A percentile compares a stretch with the other conserved stretches of the same genome.
Evolutionary conservation across 192 early-diverging fungal species (phyloP).

Genomic region (Coemansia sp.): DNA sequence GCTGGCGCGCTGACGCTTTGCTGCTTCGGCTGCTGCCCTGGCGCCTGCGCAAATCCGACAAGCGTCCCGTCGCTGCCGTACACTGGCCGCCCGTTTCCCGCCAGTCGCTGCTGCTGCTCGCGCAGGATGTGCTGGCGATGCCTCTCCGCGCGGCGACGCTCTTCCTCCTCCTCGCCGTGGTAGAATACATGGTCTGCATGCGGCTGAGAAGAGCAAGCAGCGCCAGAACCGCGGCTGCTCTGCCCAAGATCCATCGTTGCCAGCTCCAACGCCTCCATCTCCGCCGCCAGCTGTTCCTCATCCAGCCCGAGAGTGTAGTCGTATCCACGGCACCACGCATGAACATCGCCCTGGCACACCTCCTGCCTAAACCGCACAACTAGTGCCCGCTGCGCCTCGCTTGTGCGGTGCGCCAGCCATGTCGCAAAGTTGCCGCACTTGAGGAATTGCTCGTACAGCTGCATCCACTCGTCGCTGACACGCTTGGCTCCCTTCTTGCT

Average conservation of each 20-base stretch:
- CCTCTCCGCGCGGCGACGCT: constrained; percentile 41
- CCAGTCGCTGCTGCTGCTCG: constrained; percentile 42
- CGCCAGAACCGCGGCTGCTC: not conserved
- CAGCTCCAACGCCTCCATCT: constrained; percentile 48
- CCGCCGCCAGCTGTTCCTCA: constrained; percentile 43
- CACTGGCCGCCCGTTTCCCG: constrained; percentile 30
- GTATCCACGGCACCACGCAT: constrained; percentile 53
- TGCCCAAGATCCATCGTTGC: constrained; percentile 52
- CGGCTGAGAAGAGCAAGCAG: constrained; percentile 13
- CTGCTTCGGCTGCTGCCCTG: constrained; percentile 14
- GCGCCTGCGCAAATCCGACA: constrained; percentile 39
- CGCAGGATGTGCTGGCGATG: constrained; percentile 39
- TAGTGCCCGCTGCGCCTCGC: constrained; percentile 79
- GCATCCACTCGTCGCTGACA: constrained; percentile 62
- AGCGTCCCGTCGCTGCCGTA: constrained; percentile 52
- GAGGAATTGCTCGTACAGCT: constrained; percentile 84
- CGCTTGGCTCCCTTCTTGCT: constrained; percentile 47
- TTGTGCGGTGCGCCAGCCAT: constrained; percentile 84
- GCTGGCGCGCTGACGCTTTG: not conserved
- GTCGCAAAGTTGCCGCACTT: constrained; percentile 95
- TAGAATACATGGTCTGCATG: constrained; percentile 52
- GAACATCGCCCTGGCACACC: constrained; percentile 56
- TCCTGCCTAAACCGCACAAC: constrained; percentile 71
- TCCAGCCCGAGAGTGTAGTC: constrained; percentile 42
- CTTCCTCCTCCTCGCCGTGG: constrained; percentile 48